phyloP scores from a whole-genome alignment of 176 grass and related monocot species.

The Leersia perrieri region DNA sequence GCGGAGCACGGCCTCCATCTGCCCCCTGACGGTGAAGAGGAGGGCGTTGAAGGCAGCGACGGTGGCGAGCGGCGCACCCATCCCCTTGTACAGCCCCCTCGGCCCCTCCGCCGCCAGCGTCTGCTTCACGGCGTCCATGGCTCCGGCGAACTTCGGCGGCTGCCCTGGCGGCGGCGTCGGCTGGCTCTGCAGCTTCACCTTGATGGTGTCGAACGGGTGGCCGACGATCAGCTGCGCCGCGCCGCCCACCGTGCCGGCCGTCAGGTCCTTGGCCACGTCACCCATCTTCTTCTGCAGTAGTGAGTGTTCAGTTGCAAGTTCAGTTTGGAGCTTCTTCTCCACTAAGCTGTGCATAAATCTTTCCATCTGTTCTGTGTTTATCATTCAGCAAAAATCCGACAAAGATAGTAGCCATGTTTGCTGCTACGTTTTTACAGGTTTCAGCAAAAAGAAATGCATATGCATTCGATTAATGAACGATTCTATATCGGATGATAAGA shows the following conservation, averaged over 20 bases:
- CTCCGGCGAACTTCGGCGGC: conserved; percentile 63
- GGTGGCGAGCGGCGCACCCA: conserved; percentile 89
- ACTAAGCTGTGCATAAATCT: background rate
- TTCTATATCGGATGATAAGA: background rate
- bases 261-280: conserved; percentile 82
- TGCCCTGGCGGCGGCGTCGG: conserved; percentile 57
- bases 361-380: background rate
- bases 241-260: conserved; percentile 76
- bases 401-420: background rate
- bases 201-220: conserved; percentile 92
- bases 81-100: conserved; percentile 83
- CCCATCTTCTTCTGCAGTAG: conserved; percentile 74
- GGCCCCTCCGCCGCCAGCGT: conserved; percentile 66
- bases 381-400: background rate
- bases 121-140: conserved; percentile 71
- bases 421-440: background rate
- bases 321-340: background rate
- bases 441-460: background rate
- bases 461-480: background rate
- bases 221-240: conserved; percentile 73
- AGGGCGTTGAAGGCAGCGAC: conserved; percentile 90
- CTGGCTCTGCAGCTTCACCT: conserved; percentile 94
- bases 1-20: conserved; percentile 71
- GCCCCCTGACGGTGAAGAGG: conserved; percentile 76
- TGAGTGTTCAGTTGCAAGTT: background rate